A percentile compares a stretch with the other conserved stretches of the same genome.
Evolutionary conservation across 495 filamentous ascomycete species (phyloP).

Genomic region (Podospora anserina): DNA sequence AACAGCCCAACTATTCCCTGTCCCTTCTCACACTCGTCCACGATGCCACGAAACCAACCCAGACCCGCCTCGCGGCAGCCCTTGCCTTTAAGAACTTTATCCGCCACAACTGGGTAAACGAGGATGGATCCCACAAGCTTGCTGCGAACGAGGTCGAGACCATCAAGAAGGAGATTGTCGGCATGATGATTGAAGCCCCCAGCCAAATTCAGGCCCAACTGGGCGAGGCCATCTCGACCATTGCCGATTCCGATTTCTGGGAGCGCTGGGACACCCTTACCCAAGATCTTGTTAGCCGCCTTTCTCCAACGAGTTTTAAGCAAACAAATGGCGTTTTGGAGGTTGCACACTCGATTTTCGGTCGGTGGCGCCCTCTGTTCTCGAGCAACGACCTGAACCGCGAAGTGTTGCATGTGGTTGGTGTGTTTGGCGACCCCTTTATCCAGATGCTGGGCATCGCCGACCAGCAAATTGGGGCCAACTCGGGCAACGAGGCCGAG

Average conservation of each 20-base stretch:
- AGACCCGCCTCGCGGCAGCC: slow-evolving; percentile 83
- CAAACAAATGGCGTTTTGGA: slow-evolving; percentile 91
- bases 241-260: slow-evolving; percentile 98
- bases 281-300: slow-evolving; percentile 78
- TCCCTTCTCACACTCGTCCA: slow-evolving; percentile 84
- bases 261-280: slow-evolving; percentile 89
- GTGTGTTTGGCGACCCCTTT: slow-evolving; percentile 76
- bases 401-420: slow-evolving; percentile 92
- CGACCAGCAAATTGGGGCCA: slow-evolving; percentile 71
- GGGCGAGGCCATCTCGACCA: slow-evolving; percentile 92
- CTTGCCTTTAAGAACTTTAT: slow-evolving; percentile 99
- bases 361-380: slow-evolving; percentile 90
- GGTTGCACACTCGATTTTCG: slow-evolving; percentile 98
- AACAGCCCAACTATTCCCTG: slow-evolving; percentile 81
- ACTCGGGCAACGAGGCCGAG: slow-evolving; percentile 66
- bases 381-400: slow-evolving; percentile 84
- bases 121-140: slow-evolving; percentile 88
- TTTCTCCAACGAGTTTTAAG: slow-evolving; percentile 70
- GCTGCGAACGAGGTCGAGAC: slow-evolving; percentile 72
- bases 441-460: slow-evolving; percentile 71
- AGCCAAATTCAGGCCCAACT: slow-evolving; percentile 84
- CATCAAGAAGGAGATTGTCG: slow-evolving; percentile 92
- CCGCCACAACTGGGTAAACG: slow-evolving; percentile 71
- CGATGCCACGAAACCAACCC: slow-evolving; percentile 60
- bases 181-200: slow-evolving; percentile 91